These are phyloP conservation scores for Penicillium sp. DNA, from an alignment of 2,329 filamentous ascomycete genomes.

Conservation along the genomic window DNA sequence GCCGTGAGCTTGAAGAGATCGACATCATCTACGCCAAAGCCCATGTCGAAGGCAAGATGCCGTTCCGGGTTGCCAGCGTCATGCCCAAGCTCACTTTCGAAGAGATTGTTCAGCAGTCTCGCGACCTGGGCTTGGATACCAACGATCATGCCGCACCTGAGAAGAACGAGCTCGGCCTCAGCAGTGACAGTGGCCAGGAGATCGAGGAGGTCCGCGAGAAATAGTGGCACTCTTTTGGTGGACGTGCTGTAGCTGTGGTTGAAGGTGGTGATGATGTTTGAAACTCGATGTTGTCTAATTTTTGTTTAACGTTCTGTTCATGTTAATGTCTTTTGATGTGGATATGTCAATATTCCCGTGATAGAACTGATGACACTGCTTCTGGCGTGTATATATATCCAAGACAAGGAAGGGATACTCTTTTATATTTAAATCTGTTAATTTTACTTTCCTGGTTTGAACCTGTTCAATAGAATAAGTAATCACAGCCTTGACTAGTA, in stretches of 20 bases:
- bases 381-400: not conserved
- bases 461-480: too few species aligned
- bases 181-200: slow-evolving; percentile 16
- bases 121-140: slow-evolving; percentile 24
- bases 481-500: not conserved
- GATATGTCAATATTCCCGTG: not conserved
- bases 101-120: slow-evolving; percentile 26
- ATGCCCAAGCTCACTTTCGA: slow-evolving; percentile 32
- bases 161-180: slow-evolving; percentile 24
- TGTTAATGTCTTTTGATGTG: not conserved
- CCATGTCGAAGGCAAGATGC: slow-evolving; percentile 24
- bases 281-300: not conserved
- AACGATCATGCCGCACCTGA: slow-evolving; percentile 1
- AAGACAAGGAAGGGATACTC: not conserved
- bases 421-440: not conserved
- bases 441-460: not conserved
- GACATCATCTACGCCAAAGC: slow-evolving; percentile 11
- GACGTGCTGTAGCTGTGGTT: not conserved
- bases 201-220: slow-evolving; percentile 9
- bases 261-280: not conserved
- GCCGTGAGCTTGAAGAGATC: slow-evolving; percentile 42
- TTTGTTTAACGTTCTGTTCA: not conserved
- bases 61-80: slow-evolving; percentile 25
- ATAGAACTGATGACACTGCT: slow-evolving; percentile 3
- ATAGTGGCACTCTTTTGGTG: not conserved